Conservation (phyloP, 306 rosid genomes). For the Trichosanthes cucumerina region DNA sequence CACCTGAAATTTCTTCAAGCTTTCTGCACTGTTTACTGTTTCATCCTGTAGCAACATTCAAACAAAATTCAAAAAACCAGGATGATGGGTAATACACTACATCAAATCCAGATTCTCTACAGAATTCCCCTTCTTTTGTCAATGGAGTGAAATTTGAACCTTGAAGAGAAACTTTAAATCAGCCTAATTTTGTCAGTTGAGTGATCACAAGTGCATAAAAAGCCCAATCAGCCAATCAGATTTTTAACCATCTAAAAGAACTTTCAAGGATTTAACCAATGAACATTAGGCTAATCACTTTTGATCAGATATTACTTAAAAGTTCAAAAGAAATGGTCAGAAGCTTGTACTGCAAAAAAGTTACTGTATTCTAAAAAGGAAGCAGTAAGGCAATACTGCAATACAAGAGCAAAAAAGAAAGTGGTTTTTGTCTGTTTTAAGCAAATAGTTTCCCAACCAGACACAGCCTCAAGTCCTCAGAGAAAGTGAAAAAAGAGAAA, state of each 20-base stretch:
- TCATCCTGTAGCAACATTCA: constrained; percentile 16
- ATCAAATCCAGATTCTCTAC: neutral
- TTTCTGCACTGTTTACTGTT: constrained; percentile 16
- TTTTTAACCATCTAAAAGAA: neutral
- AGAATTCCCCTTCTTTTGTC: neutral
- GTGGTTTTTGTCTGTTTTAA: constrained; percentile 4
- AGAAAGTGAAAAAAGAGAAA: neutral
- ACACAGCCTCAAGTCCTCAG: constrained; percentile 2
- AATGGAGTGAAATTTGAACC: neutral
- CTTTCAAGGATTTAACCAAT: neutral
- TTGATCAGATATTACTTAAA: neutral
- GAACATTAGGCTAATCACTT: neutral
- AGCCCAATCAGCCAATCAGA: neutral
- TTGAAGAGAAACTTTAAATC: neutral
- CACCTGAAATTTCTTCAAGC: constrained; percentile 28
- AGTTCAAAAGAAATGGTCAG: constrained; percentile 6
- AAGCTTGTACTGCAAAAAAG: neutral
- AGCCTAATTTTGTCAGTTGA: neutral
- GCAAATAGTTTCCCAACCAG: constrained; percentile 1
- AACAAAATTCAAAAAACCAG: neutral
- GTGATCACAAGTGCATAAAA: neutral
- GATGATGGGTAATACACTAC: neutral
- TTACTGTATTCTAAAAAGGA: neutral
- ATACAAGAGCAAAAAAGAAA: neutral
- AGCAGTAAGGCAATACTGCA: constrained; percentile 4